These are phyloP conservation scores for Acacia acuminata DNA, from an alignment of 306 rosid species.

Conservation along the genomic window DNA sequence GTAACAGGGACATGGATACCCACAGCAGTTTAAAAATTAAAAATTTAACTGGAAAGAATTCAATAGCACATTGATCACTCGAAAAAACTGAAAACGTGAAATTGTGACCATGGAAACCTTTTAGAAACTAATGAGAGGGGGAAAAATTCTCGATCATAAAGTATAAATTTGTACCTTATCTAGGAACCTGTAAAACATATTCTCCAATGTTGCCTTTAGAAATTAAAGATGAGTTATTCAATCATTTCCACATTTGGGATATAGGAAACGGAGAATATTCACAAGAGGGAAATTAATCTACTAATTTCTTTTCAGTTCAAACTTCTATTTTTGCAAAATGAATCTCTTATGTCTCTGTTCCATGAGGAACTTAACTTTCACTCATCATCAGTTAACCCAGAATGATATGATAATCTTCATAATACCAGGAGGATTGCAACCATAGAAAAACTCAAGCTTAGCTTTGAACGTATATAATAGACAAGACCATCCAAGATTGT, in stretches of 20 bases:
- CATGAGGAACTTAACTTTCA: slow-evolving; percentile 1
- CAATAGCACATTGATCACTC: slow-evolving; percentile 17
- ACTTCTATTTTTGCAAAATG: not conserved
- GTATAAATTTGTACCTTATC: not conserved
- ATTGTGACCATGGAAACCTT: not conserved
- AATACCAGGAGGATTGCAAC: slow-evolving; percentile 3
- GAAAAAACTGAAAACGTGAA: slow-evolving; percentile 6
- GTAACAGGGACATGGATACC: slow-evolving; percentile 9
- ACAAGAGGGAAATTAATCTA: slow-evolving; percentile 1
- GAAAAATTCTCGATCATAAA: not conserved
- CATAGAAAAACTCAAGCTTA: slow-evolving; percentile 12
- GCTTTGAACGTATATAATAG: not conserved
- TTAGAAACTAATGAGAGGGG: not conserved
- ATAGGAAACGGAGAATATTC: not conserved
- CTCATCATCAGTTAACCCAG: slow-evolving; percentile 13
- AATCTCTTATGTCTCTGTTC: not conserved
- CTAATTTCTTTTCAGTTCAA: slow-evolving; percentile 9
- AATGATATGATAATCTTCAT: not conserved
- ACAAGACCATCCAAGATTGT: not conserved
- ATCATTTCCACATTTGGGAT: not conserved
- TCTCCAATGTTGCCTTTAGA: not conserved
- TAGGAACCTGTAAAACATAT: not conserved
- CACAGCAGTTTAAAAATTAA: not conserved
- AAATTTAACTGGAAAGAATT: slow-evolving; percentile 2
- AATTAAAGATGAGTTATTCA: slow-evolving; percentile 10